Evolutionary conservation across 1,284 basidiomycete genomes (phyloP), one percentile per base, ranked within the genome.

Genomic region (Ustilago hordei): DNA sequence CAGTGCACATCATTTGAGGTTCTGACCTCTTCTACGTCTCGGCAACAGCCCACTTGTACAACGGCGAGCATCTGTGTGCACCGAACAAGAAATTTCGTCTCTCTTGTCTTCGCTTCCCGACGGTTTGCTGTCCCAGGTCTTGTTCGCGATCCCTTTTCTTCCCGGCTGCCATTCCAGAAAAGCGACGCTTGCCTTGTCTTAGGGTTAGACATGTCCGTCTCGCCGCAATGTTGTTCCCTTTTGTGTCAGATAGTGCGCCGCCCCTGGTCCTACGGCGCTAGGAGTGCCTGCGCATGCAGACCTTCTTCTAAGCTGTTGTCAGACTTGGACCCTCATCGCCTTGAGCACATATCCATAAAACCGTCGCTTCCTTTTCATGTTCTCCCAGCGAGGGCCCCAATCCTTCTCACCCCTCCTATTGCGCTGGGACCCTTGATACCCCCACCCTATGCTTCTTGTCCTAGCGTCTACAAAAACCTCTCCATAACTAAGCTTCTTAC

Each of bases 271-370:
- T 28, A 28, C 23, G 23, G 23, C 23, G 23, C 2, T 28, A 28
- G 23, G 23, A 28, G 23, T 28, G 23, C 23, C 23, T 28, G 23
- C 2, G 23, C 23, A 28, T 45, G n/a, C 13, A 45, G 43, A 45
- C 43, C 19, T 19, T 45, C 8, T 8, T 45, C 13, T 45, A 7
- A 28, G 11, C 28, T 8, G 11, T 28, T 50, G 48, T 19, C 48
- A 11, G 32, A 31, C 28, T 19, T 50, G 6, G 43, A 3, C 17
- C 17, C 8, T 19, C n/a, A 45, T 6, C 15, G 7, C 39, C 43
- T 19, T n/a, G 48, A 50, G 52, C 52, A n/a, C 34, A 36, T 15
- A 35, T 36, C 52, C 52, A 54, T 54, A 54, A 54, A 54, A 54
- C n/a, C 52, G 36, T n/a, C 52, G 7, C 52, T 54, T 15, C 12